A percentile compares a stretch with the other conserved stretches of the same genome.
phyloP scores from a whole-genome alignment of 225 moss, liverwort and hornwort species.

The Marchantia paleacea region DNA sequence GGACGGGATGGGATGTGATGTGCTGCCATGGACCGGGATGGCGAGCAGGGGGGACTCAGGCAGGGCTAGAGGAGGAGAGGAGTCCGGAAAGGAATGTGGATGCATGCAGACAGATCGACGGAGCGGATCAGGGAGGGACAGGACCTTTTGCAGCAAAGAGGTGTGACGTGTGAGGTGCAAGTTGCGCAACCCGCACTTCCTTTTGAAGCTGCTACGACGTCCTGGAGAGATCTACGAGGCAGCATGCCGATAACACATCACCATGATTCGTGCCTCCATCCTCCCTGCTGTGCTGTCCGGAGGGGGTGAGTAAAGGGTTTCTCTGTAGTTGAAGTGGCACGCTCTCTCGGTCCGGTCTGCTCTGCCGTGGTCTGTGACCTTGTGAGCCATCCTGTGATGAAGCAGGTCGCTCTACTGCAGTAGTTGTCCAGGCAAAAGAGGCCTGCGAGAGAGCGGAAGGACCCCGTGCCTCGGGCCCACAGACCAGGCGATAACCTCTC shows the following conservation, averaged over 20 bases:
- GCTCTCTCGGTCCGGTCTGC: not conserved
- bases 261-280: not conserved
- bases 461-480: not conserved
- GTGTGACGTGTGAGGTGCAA: constrained; percentile 12
- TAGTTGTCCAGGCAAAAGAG: not conserved
- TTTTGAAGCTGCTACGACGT: not conserved
- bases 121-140: constrained; percentile 3
- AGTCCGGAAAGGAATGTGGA: not conserved
- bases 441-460: not conserved
- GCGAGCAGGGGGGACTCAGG: not conserved
- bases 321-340: not conserved
- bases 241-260: not conserved
- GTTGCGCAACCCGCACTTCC: not conserved
- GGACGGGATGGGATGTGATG: not conserved
- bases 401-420: not conserved
- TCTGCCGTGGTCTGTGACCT: not conserved
- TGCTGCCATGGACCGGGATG: no score
- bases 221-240: not conserved
- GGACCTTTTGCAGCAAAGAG: not conserved
- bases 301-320: not conserved
- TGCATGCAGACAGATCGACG: constrained; percentile 15
- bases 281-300: not conserved
- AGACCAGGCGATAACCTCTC: not conserved
- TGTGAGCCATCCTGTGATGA: no score
- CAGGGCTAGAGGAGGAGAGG: not conserved